phyloP scores from a whole-genome alignment of 352 stramenopile genomes.

The Globisporangium megalacanthum region DNA sequence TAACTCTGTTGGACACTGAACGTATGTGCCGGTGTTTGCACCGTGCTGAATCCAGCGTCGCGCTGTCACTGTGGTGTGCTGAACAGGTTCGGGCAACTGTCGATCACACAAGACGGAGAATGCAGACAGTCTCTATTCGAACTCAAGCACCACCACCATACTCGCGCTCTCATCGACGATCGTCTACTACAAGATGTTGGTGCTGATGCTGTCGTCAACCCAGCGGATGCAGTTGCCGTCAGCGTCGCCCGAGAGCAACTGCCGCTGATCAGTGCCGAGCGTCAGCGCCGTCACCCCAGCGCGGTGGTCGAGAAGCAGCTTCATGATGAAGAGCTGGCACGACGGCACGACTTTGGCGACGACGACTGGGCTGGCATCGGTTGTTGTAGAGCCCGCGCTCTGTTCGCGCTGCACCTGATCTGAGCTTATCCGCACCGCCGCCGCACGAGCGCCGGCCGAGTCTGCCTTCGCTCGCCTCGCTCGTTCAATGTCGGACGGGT shows the following conservation, averaged over 20 bases:
- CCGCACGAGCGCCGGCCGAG: not conserved
- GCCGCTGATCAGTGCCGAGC: constrained; percentile 50
- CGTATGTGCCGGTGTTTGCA: no score
- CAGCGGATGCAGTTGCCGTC: constrained; percentile 76
- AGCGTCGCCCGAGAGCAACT: constrained; percentile 58
- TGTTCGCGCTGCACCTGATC: constrained; percentile 6
- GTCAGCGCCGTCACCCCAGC: constrained; percentile 50
- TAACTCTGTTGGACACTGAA: no score
- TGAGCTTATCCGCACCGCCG: constrained; percentile 11
- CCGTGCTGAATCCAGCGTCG: no score
- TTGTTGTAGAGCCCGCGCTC: not conserved
- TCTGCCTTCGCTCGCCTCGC: constrained; percentile 16
- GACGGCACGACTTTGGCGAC: constrained; percentile 44
- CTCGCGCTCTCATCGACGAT: not conserved
- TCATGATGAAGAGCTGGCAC: constrained; percentile 70
- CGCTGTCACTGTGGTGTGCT: no score
- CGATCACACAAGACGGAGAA: no score
- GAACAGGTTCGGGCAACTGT: no score
- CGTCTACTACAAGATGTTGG: constrained; percentile 38
- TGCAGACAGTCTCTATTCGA: no score
- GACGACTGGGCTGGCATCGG: no score
- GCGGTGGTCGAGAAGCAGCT: constrained; percentile 69
- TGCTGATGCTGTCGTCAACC: constrained; percentile 71
- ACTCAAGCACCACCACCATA: not conserved
- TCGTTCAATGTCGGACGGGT: constrained; percentile 43